Evolutionary conservation across 2,329 filamentous ascomycete species (phyloP).

Genomic region (Diaporthe caulivora): DNA sequence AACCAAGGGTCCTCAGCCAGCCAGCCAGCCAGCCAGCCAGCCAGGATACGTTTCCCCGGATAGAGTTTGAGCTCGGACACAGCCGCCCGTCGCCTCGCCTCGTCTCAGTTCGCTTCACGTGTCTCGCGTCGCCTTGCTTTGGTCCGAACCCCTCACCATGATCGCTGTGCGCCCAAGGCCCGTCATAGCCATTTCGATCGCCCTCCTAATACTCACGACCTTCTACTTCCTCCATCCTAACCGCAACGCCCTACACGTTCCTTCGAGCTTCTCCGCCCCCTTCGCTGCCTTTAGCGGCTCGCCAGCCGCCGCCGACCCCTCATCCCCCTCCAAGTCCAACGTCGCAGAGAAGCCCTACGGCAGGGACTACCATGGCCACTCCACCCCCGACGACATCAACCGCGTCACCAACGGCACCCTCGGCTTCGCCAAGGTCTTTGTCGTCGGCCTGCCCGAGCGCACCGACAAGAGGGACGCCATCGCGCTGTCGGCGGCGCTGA

Average conservation of each 20-base stretch:
- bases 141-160: constrained; percentile 18
- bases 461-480: constrained; percentile 65
- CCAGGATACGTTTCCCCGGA: neutral
- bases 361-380: constrained; percentile 40
- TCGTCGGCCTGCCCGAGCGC: constrained; percentile 63
- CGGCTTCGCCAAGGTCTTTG: constrained; percentile 53
- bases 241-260: constrained; percentile 11
- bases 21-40: neutral
- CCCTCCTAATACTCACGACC: constrained; percentile 8
- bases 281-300: constrained; percentile 30
- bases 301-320: neutral
- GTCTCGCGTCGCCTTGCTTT: constrained; percentile 8
- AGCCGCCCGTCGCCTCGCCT: neutral
- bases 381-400: constrained; percentile 41
- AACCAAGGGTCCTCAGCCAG: neutral
- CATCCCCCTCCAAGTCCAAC: neutral
- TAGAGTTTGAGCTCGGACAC: constrained; percentile 20
- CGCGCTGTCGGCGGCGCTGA: constrained; percentile 59
- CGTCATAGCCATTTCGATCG: constrained; percentile 6
- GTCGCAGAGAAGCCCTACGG: constrained; percentile 34
- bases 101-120: constrained; percentile 7
- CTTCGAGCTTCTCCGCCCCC: constrained; percentile 31
- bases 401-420: constrained; percentile 45
- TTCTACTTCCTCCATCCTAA: constrained; percentile 37
- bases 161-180: constrained; percentile 35